These are phyloP conservation scores for Sphagnum fallax DNA, from an alignment of 228 moss, liverwort and hornwort species.

Conservation along the genomic window DNA sequence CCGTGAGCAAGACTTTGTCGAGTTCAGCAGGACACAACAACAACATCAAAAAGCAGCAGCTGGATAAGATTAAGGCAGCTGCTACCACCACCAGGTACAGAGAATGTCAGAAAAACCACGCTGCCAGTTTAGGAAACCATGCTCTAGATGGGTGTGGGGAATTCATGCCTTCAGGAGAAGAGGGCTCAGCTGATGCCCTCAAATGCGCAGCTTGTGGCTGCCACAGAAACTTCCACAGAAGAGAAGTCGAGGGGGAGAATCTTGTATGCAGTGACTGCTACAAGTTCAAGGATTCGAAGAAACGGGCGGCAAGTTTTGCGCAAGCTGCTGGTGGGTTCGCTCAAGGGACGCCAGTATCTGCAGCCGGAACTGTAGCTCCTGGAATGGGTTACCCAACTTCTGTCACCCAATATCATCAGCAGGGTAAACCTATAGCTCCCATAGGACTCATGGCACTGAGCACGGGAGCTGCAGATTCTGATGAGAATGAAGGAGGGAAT, in stretches of 20 bases:
- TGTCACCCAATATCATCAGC: no score
- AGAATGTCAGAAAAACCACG: constrained; percentile 99
- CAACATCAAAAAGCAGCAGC: no score
- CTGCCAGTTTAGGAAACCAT: constrained; percentile 84
- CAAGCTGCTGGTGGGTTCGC: constrained; percentile 17
- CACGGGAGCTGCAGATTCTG: constrained; percentile 77
- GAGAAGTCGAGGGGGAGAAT: constrained; percentile 83
- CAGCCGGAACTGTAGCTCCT: constrained; percentile 70
- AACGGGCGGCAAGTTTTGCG: constrained; percentile 29
- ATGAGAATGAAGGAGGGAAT: constrained; percentile 55
- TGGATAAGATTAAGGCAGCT: constrained; percentile 3
- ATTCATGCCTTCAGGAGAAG: constrained; percentile 96
- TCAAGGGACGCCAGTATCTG: constrained; percentile 54
- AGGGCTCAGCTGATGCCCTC: constrained; percentile 81
- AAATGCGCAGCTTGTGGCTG: constrained; percentile 98
- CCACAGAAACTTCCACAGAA: constrained; percentile 92
- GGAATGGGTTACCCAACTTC: constrained; percentile 4
- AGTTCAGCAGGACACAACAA: no score
- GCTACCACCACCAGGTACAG: constrained; percentile 80
- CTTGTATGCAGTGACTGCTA: constrained; percentile 70
- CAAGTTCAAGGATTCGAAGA: constrained; percentile 54
- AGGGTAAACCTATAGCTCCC: constrained; percentile 8
- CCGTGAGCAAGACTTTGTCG: constrained; percentile 14
- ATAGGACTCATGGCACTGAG: constrained; percentile 62
- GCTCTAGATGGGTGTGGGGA: constrained; percentile 99